Evolutionary conservation across 352 stramenopile genomes (phyloP).

Genomic region (Globisporangium irregulare): DNA sequence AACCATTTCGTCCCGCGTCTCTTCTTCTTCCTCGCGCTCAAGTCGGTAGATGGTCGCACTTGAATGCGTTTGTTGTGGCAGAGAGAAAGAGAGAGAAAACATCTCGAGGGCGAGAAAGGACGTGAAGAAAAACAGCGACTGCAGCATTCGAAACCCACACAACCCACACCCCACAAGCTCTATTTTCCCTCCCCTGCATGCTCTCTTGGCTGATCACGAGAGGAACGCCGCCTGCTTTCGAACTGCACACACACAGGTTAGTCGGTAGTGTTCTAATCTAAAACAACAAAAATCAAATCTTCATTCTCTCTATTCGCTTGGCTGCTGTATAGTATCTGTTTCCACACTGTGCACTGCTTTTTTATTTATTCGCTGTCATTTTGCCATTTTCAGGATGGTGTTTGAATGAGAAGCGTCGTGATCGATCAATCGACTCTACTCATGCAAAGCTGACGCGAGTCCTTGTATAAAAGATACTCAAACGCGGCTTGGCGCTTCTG

Average conservation of each 20-base stretch:
- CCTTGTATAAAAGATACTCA: slow-evolving; percentile 76
- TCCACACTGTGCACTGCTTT: neutral
- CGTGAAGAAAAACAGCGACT: neutral
- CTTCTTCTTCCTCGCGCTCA: slow-evolving; percentile 6
- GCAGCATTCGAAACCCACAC: slow-evolving; percentile 11
- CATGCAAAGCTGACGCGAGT: slow-evolving; percentile 19
- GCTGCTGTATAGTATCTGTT: neutral
- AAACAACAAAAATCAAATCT: slow-evolving; percentile 12
- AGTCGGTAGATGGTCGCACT: slow-evolving; percentile 19
- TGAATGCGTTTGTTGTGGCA: slow-evolving; percentile 1
- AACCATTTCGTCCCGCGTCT: slow-evolving; percentile 13
- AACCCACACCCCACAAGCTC: slow-evolving; percentile 2
- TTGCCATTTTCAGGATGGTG: neutral
- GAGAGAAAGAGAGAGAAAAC: neutral
- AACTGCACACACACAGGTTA: neutral
- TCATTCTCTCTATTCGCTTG: slow-evolving; percentile 16
- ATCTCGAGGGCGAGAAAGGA: slow-evolving; percentile 2
- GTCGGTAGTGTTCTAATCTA: slow-evolving; percentile 14
- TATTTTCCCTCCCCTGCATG: slow-evolving; percentile 11
- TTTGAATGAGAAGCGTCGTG: neutral
- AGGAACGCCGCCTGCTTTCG: slow-evolving; percentile 6
- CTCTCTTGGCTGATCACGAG: slow-evolving; percentile 17
- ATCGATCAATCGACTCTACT: neutral
- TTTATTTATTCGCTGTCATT: neutral
- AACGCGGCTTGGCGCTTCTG: slow-evolving; percentile 64